These are phyloP conservation scores for Pleurotus platypus DNA, from an alignment of 768 basidiomycete genomes.

Conservation along the genomic window DNA sequence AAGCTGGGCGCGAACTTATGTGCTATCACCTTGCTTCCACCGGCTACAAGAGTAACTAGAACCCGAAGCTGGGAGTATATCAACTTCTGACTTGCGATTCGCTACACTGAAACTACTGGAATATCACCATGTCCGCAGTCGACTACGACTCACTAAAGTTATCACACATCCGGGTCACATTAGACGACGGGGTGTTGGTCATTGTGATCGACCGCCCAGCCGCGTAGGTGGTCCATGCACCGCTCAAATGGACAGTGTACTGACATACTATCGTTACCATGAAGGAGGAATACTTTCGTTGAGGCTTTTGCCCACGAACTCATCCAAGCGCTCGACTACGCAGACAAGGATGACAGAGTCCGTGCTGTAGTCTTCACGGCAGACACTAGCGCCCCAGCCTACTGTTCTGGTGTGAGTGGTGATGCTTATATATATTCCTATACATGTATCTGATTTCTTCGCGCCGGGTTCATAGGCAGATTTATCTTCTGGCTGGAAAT, in stretches of 20 bases:
- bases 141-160: conserved; percentile 33
- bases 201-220: conserved; percentile 40
- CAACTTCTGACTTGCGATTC: not conserved
- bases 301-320: conserved; percentile 31
- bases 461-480: conserved; percentile 36
- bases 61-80: not conserved
- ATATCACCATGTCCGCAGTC: not conserved
- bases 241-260: not conserved
- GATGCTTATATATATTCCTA: too few species aligned
- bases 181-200: conserved; percentile 42
- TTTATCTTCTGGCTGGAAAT: conserved; percentile 43
- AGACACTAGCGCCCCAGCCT: conserved; percentile 47
- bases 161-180: conserved; percentile 36
- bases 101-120: not conserved
- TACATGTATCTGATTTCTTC: not conserved
- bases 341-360: conserved; percentile 51
- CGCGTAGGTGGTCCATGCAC: conserved; percentile 32
- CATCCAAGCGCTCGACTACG: conserved; percentile 38
- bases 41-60: not conserved
- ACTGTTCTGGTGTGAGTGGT: conserved; percentile 47
- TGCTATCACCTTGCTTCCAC: not conserved
- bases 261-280: not conserved
- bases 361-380: conserved; percentile 49
- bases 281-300: conserved; percentile 44
- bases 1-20: not conserved